Evolutionary conservation across 75 land plant species (phyloP).

Genomic region (Cupressus sempervirens): DNA sequence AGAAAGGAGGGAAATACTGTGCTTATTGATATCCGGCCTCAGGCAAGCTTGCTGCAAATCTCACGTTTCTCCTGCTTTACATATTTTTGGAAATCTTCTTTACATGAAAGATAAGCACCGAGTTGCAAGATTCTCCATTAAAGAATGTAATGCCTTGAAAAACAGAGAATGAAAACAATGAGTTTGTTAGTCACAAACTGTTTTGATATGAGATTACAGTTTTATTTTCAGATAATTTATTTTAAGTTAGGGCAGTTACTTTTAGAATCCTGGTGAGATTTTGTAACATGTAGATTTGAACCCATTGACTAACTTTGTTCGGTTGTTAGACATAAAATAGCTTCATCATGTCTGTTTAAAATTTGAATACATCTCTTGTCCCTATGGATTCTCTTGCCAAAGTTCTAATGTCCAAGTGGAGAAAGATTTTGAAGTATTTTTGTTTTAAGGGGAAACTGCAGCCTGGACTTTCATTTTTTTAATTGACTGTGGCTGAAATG

Average conservation of each 20-base stretch:
- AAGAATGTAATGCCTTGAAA: not conserved
- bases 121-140: not conserved
- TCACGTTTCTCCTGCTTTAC: conserved; percentile 29
- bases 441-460: not conserved
- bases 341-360: not conserved
- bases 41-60: conserved; percentile 73
- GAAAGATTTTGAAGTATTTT: not conserved
- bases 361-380: not conserved
- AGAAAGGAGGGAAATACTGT: conserved; percentile 47
- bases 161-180: not conserved
- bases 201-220: not conserved
- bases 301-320: not conserved
- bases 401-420: not conserved
- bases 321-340: not conserved
- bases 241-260: not conserved
- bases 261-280: not conserved
- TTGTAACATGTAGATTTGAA: not conserved
- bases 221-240: not conserved
- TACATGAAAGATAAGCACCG: not conserved
- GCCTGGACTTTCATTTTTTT: not conserved
- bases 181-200: not conserved
- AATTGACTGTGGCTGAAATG: not conserved
- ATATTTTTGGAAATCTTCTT: not conserved
- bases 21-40: conserved; percentile 86
- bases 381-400: not conserved